Percentiles rank a stretch among this genome's conserved stretches.
Conservation (phyloP, 75 land plant species). For the Pinus taeda region DNA sequence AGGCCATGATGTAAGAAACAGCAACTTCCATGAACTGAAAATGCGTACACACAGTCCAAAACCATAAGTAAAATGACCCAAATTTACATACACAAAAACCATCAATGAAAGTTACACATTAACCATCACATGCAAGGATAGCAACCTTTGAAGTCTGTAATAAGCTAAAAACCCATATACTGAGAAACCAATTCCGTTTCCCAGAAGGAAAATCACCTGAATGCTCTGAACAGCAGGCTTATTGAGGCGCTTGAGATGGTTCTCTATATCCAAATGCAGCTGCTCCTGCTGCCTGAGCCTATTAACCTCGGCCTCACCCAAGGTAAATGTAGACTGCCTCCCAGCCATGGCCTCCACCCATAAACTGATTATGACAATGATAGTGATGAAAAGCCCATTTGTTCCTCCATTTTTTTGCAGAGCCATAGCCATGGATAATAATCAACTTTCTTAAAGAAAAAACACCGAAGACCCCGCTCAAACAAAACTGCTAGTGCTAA, state of each 20-base stretch:
- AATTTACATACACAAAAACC: background rate
- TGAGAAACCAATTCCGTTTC: background rate
- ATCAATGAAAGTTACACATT: too few relatives aligned
- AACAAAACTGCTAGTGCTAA: background rate
- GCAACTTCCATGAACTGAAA: background rate
- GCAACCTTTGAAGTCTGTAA: background rate
- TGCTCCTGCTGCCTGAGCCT: constrained; percentile 10
- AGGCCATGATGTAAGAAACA: background rate
- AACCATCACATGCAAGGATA: background rate
- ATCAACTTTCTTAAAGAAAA: too few relatives aligned
- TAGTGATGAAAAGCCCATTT: background rate
- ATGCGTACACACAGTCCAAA: constrained; percentile 1
- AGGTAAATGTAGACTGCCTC: background rate
- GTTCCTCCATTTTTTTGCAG: background rate
- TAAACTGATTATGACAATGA: background rate
- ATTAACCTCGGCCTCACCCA: constrained; percentile 1
- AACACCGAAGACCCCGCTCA: too few relatives aligned
- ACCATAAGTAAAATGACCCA: background rate
- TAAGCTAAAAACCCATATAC: background rate
- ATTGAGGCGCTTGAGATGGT: constrained; percentile 68
- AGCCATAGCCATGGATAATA: background rate
- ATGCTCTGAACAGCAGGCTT: constrained; percentile 75
- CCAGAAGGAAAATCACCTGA: constrained; percentile 35
- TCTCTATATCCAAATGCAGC: constrained; percentile 44
- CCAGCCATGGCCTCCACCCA: background rate